Base-by-base conservation (phyloP, 495 filamentous ascomycete genomes). In the Zalerion maritima region DNA sequence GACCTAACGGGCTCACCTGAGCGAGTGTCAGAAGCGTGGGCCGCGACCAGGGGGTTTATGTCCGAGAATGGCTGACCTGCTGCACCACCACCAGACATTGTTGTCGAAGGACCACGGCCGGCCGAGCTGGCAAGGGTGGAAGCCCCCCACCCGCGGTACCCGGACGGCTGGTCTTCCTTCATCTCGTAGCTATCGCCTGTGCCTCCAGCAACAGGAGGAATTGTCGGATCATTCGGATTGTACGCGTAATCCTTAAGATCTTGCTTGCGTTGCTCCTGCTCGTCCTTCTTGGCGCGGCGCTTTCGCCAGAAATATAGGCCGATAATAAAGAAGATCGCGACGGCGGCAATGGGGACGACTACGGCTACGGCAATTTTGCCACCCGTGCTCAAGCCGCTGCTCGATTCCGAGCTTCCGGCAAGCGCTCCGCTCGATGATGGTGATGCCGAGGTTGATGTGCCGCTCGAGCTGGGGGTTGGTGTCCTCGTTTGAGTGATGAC, bases 81-180 rank as follows among this genome's bases (percentile, higher is more conserved):
- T 34, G 70, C 71, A 41, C 58, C 57, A n/a, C 75, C 72, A 34
- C 83, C 84, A 12, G 81, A 87, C 32, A 94, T 63, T 21, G 85
- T 91, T 19, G 82, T 93, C 6, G 84, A 92, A 5, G 75, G 66
- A 47, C 94, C 92, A 21, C 85, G 69, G 12, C 69, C 71, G 18
- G 74, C 72, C n/a, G 80, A 82, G 10, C 73, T 73, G 7, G 47
- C 67, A 12, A 60, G 58, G 3, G 71, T 67, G 12, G 77, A 81
- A n/a, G 81, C 80, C 19, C 89, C 89, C 89, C 89, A 97, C 35
- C 89, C 89, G 45, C 89, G 68, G 50, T 97, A 97, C 17, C 89
- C 89, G 6, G 71, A 62, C 15, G 57, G 60, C 34, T 64, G 70
- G 32, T 82, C 78, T 34, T 76, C 69, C 26, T 51, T 54, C 69